Base-by-base conservation (phyloP, 2,329 filamentous ascomycete genomes). In the Ceratocystis eucalypticola region DNA sequence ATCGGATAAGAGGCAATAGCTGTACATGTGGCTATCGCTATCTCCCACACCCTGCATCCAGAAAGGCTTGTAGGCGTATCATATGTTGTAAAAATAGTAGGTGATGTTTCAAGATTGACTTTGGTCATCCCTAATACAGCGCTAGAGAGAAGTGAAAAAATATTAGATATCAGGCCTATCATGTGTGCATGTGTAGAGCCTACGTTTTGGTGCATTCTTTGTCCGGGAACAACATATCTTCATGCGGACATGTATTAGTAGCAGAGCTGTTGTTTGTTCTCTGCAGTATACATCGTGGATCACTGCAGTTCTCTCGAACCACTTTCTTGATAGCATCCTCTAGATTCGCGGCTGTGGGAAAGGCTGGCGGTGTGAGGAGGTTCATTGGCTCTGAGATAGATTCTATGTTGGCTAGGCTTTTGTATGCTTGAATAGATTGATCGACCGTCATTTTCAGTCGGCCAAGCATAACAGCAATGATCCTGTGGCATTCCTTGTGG, bases 1-100 rank as follows among this genome's bases (percentile, higher is more conserved):
- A 73, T 71, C 2, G 72, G 68, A 50, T 74, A 71, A 68, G 74
- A 74, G 0, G 71, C 70, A 0, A 71, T 70, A 2, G 72, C 71
- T 1, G 72, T 71, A 1, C 71, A 73, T n/a, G 71, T 73, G 1
- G 72, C 72, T 1, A 71, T 70, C 8, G 72, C 74, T 1, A 72
- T 68, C 33, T 75, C 59, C 72, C 72, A 74, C 7, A 75, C 72
- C 1, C 69, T 68, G 64, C 71, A 74, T 45, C 55, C 61, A 8
- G 69, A 12, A 46, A 71, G 69, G 33, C 22, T 64, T 8, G 65
- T 44, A 3, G 69, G 68, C n/a, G 61, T 70, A 53, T 72, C 71
- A 61, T 73, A 73, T 2, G 72, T 73, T 48, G 53, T 71, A 50
- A 74, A 71, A 1, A 74, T 69, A 0, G 69, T 72, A 0, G 66